These are phyloP conservation scores for Magnaporthiopsis rhizophila DNA, from an alignment of 2,329 filamentous ascomycete genomes.

Conservation along the genomic window DNA sequence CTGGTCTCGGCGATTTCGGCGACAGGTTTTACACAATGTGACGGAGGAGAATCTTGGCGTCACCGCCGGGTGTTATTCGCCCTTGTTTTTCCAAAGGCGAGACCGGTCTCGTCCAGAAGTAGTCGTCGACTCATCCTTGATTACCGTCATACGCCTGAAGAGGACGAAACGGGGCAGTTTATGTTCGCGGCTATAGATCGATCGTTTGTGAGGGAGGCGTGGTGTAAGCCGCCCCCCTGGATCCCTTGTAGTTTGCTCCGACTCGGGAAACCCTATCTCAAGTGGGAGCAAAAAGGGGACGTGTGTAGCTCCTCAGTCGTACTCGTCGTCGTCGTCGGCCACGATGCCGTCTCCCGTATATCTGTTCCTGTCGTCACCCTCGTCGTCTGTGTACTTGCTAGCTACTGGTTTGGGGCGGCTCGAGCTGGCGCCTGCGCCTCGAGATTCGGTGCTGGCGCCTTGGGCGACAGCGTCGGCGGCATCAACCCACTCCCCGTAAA, in stretches of 20 bases:
- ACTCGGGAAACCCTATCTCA: neutral
- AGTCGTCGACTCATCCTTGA: neutral
- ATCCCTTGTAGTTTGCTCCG: neutral
- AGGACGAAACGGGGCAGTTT: neutral
- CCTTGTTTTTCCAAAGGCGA: neutral
- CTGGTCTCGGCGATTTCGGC: constrained; percentile 89
- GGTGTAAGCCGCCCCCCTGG: neutral
- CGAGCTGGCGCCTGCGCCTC: constrained; percentile 2
- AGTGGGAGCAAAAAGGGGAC: neutral
- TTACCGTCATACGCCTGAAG: neutral
- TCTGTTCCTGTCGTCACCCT: constrained; percentile 38
- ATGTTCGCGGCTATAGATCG: neutral
- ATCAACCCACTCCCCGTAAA: constrained; percentile 98
- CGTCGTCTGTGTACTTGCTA: constrained; percentile 27
- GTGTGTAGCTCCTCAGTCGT: constrained; percentile 34
- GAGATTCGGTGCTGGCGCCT: constrained; percentile 8
- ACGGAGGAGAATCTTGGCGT: constrained; percentile 11
- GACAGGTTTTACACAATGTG: constrained; percentile 92
- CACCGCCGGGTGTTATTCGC: neutral
- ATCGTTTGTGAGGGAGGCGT: neutral
- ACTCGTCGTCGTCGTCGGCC: constrained; percentile 41
- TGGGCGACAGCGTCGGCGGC: constrained; percentile 52
- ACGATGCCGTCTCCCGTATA: constrained; percentile 47
- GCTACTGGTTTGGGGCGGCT: constrained; percentile 6
- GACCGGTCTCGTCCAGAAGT: neutral